Evolutionary conservation across 2,329 filamentous ascomycete species (phyloP).

Genomic region (Thielaviopsis cerberus): DNA sequence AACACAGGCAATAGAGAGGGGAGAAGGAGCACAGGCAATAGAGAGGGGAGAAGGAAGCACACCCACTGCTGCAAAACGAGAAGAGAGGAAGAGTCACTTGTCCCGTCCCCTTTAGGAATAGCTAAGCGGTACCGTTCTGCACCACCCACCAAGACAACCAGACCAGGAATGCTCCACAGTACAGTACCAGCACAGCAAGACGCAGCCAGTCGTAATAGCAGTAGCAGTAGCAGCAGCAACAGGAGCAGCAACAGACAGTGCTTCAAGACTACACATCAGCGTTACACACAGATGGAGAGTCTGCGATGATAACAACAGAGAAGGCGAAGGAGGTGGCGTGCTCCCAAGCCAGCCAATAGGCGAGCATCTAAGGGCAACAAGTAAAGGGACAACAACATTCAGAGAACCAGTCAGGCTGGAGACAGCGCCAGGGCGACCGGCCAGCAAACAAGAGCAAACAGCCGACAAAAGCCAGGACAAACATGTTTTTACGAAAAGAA

Average conservation of each 20-base stretch:
- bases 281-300: neutral
- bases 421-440: no score
- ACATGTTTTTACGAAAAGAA: no score
- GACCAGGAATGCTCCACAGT: neutral
- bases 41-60: no score
- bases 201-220: no score
- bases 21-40: no score
- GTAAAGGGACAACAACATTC: neutral
- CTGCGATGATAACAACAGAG: neutral
- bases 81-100: neutral
- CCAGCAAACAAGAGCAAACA: no score
- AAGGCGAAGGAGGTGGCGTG: neutral
- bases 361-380: no score
- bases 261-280: neutral
- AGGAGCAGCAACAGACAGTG: neutral
- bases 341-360: no score
- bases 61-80: no score
- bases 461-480: no score
- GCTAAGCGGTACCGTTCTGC: neutral
- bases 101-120: neutral
- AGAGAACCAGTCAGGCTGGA: no score
- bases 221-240: neutral
- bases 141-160: neutral
- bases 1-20: neutral
- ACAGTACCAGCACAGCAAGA: neutral